phyloP scores from a whole-genome alignment of 1,284 basidiomycete species.

The Ganoderma boninense region DNA sequence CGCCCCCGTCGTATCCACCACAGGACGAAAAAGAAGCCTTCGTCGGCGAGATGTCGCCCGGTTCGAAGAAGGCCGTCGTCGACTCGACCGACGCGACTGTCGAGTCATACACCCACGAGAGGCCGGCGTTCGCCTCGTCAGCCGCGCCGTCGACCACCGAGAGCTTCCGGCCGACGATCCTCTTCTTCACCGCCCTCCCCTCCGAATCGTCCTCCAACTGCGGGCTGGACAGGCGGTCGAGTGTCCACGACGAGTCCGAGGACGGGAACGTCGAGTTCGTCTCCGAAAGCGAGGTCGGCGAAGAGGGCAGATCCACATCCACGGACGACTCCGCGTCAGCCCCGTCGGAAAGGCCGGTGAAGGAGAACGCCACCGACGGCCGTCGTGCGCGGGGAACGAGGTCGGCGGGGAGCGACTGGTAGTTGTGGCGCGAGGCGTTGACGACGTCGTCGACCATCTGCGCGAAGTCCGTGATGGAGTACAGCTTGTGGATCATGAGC shows the following conservation, averaged over 20 bases:
- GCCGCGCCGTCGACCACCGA: conserved; percentile 20
- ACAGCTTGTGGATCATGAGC: conserved; percentile 69
- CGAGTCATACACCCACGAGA: conserved; percentile 27
- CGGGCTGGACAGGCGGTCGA: conserved; percentile 9
- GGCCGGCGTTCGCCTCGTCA: conserved; percentile 2
- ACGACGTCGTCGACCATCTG: conserved; percentile 63
- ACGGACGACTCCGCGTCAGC: conserved; percentile 20
- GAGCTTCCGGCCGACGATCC: conserved; percentile 25
- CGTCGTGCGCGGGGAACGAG: conserved; percentile 7
- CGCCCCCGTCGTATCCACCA: neutral
- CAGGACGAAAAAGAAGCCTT: conserved; percentile 8
- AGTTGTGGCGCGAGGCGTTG: conserved; percentile 52
- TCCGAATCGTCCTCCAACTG: conserved; percentile 16
- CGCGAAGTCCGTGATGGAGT: conserved; percentile 67
- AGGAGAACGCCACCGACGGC: conserved; percentile 19
- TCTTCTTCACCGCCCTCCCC: conserved; percentile 27
- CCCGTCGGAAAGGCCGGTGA: neutral
- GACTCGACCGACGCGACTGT: conserved; percentile 24
- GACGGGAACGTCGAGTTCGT: conserved; percentile 17
- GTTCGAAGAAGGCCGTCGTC: neutral
- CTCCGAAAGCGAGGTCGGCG: conserved; percentile 20
- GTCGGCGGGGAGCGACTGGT: conserved; percentile 20
- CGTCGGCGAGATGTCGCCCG: conserved; percentile 6
- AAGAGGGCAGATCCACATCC: conserved; percentile 1
- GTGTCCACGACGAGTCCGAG: conserved; percentile 23